phyloP scores from a whole-genome alignment of 148 eudicot genomes.

The Rhododendron mucronatum region DNA sequence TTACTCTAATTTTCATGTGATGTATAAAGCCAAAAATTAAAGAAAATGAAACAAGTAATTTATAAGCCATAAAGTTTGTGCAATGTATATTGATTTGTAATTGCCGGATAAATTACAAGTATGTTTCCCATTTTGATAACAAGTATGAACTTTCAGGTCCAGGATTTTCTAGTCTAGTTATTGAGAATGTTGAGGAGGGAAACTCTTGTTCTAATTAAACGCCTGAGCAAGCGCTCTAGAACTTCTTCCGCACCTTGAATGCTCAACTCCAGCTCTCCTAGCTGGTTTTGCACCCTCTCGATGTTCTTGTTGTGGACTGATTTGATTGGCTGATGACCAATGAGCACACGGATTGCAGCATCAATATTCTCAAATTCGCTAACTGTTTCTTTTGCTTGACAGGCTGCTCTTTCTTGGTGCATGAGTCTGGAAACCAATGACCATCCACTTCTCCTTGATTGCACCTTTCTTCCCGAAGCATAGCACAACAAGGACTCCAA shows the following conservation, averaged over 20 bases:
- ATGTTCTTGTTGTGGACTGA: background rate
- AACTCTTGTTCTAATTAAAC: constrained; percentile 24
- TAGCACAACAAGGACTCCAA: constrained; percentile 21
- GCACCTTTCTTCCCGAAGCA: constrained; percentile 7
- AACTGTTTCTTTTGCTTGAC: background rate
- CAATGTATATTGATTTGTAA: background rate
- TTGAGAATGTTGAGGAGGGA: constrained; percentile 24
- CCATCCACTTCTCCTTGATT: constrained; percentile 10
- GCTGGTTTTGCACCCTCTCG: constrained; percentile 6
- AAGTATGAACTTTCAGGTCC: background rate
- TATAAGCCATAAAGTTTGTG: background rate
- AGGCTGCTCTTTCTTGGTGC: background rate
- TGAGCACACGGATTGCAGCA: background rate
- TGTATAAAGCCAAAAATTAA: background rate
- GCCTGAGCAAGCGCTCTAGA: constrained; percentile 21
- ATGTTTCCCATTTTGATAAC: background rate
- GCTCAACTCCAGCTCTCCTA: constrained; percentile 17
- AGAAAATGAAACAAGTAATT: background rate
- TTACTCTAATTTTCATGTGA: background rate
- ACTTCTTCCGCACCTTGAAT: constrained; percentile 19
- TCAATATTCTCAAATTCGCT: constrained; percentile 10
- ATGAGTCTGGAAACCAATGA: background rate
- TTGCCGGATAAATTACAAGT: background rate
- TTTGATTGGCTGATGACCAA: constrained; percentile 5
- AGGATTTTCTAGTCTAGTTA: constrained; percentile 1